Evolutionary conservation across 1,284 basidiomycete species (phyloP), one percentile per base, ranked within the genome.

Genomic region (Melampsora larici-populina): DNA sequence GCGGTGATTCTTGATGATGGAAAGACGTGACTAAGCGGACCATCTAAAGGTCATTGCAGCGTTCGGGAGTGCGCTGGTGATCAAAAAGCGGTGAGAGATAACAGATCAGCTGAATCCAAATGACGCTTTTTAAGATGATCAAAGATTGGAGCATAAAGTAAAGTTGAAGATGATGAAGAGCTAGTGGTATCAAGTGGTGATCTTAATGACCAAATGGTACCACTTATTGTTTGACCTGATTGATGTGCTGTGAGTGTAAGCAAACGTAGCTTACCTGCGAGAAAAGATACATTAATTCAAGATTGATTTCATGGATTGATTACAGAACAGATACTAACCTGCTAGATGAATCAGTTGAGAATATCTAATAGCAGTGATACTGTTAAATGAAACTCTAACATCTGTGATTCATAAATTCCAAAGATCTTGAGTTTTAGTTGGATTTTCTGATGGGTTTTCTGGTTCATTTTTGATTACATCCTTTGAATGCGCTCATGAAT

Each of bases 61-160:
- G n/a, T n/a, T n/a, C n/a, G n/a, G n/a, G n/a, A n/a, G n/a, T n/a
- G n/a, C n/a, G n/a, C n/a, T n/a, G n/a, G n/a, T n/a, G n/a, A n/a
- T n/a, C n/a, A n/a, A n/a, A n/a, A n/a, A n/a, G n/a, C n/a, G n/a
- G n/a, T n/a, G n/a, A n/a, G n/a, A 55, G 81, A 81, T 79, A 92
- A 87, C 46, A 94, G 87, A 8, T 97, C 92, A 2, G 96, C 97
- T 51, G 94, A 94, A 80, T 99, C 95, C 33, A 99, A 86, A 86
- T 98, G 97, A 48, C 95, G 89, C 84, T 99, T 97, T 78, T 90
- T 89, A 87, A 94, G 95, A 84, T 99, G 97, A 83, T 99, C 99
- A 86, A 98, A 89, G 81, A 96, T 90, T 24, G 98, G 92, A 15
- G 95, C 96, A 83, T 99, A 97, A 40, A 99, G 87, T n/a, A 99